A percentile compares a stretch with the other conserved stretches of the same genome.
Evolutionary conservation across 129 eudicot genomes (phyloP).

Genomic region (Helianthus annuus): DNA sequence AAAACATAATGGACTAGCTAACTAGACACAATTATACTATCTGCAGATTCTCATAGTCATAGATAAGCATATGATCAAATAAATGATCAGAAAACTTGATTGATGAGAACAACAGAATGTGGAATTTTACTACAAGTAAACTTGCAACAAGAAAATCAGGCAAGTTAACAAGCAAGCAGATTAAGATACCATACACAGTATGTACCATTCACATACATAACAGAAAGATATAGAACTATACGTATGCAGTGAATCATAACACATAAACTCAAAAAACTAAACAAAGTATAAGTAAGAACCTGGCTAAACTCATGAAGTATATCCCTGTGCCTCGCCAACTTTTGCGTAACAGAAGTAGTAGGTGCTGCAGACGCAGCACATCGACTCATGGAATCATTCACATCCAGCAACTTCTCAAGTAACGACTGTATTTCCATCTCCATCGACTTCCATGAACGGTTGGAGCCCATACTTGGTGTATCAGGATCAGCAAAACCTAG

Average conservation of each 20-base stretch:
- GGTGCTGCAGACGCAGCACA: slow-evolving; percentile 96
- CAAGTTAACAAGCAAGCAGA: slow-evolving; percentile 2
- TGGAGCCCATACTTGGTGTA: slow-evolving; percentile 35
- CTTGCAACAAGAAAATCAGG: neutral
- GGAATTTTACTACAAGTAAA: neutral
- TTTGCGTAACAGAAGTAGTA: slow-evolving; percentile 87
- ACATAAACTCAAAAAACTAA: slow-evolving; percentile 12
- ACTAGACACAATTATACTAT: neutral
- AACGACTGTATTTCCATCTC: slow-evolving; percentile 97
- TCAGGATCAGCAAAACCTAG: too few relatives aligned
- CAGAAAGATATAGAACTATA: neutral
- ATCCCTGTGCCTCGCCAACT: slow-evolving; percentile 96
- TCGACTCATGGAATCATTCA: slow-evolving; percentile 95
- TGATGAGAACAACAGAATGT: slow-evolving; percentile 6
- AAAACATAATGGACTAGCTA: neutral
- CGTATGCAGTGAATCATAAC: slow-evolving; percentile 4
- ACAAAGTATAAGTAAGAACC: slow-evolving; percentile 45
- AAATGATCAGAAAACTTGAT: slow-evolving; percentile 1
- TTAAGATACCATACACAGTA: slow-evolving; percentile 11
- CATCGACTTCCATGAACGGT: slow-evolving; percentile 97
- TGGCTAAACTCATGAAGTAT: slow-evolving; percentile 95
- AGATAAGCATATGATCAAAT: slow-evolving; percentile 9
- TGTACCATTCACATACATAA: neutral
- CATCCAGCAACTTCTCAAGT: slow-evolving; percentile 87
- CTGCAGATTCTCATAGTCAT: neutral